Conservation (phyloP, 108 stramenopile species). For the Chaetoceros tenuissimus region DNA sequence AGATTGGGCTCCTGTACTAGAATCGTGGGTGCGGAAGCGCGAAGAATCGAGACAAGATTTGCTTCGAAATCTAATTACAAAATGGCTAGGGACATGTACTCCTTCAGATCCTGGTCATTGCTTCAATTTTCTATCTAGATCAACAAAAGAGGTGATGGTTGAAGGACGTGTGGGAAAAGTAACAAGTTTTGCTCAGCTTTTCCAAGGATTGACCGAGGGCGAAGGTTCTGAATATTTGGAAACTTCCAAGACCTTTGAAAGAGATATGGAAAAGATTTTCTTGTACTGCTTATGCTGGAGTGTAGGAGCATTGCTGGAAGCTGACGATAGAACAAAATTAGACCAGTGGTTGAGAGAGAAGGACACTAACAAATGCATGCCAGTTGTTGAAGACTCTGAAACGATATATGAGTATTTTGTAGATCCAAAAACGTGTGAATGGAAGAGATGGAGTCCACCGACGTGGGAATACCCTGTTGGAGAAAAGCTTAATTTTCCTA, state of each 20-base stretch:
- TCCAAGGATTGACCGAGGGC: constrained; percentile 55
- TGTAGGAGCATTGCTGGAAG: constrained; percentile 81
- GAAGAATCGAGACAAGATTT: constrained; percentile 40
- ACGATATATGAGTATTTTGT: constrained; percentile 82
- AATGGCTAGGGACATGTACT: constrained; percentile 67
- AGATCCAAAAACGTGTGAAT: constrained; percentile 43
- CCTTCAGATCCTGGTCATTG: constrained; percentile 66
- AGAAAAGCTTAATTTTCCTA: constrained; percentile 79
- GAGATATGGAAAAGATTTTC: constrained; percentile 59
- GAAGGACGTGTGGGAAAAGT: constrained; percentile 76
- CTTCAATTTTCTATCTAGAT: constrained; percentile 63
- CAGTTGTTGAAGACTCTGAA: constrained; percentile 53
- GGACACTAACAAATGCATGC: constrained; percentile 57
- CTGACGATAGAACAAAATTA: constrained; percentile 76
- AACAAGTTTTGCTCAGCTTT: constrained; percentile 63
- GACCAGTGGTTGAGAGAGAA: constrained; percentile 57
- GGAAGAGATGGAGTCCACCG: constrained; percentile 64
- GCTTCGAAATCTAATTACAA: constrained; percentile 44
- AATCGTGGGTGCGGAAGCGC: constrained; percentile 79
- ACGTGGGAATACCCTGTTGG: constrained; percentile 67
- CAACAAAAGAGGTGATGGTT: constrained; percentile 63
- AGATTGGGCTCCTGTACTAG: constrained; percentile 79
- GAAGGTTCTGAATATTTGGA: constrained; percentile 17
- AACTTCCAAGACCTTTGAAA: constrained; percentile 1
- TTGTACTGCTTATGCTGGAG: constrained; percentile 82